Percentiles rank a stretch among this genome's conserved stretches.
Evolutionary conservation across 2,329 filamentous ascomycete species (phyloP).

Genomic region (Botrytis cinerea): DNA sequence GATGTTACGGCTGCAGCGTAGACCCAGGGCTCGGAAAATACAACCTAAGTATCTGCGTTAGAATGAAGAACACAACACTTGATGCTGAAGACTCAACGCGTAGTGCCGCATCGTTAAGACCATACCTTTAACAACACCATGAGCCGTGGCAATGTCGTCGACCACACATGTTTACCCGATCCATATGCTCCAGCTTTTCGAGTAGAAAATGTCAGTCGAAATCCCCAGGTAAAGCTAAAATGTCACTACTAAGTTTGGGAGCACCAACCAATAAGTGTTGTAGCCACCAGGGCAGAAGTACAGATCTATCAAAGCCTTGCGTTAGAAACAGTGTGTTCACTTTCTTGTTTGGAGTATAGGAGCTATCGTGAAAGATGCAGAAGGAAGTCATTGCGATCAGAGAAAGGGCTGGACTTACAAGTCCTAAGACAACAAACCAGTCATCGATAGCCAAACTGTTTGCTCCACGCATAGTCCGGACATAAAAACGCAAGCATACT

Average conservation of each 20-base stretch:
- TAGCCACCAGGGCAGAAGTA: conserved; percentile 8
- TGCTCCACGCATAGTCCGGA: conserved; percentile 5
- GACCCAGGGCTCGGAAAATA: conserved; percentile 16
- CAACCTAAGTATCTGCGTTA: conserved; percentile 11
- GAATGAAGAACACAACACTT: neutral
- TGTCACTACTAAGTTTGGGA: neutral
- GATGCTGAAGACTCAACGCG: neutral
- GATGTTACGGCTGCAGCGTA: conserved; percentile 20
- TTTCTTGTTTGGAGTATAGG: neutral
- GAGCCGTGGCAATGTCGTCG: conserved; percentile 18
- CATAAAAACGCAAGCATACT: conserved; percentile 17
- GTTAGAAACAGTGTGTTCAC: conserved; percentile 7
- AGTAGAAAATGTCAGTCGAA: conserved; percentile 1
- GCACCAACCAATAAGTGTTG: conserved; percentile 16
- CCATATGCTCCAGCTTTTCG: conserved; percentile 19
- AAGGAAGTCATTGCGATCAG: neutral
- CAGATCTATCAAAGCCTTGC: neutral
- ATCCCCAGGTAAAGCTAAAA: neutral
- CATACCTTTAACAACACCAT: conserved; percentile 13
- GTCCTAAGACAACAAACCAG: conserved; percentile 13
- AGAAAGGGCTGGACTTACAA: conserved; percentile 9
- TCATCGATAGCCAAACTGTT: conserved; percentile 19
- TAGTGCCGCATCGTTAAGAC: neutral
- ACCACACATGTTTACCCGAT: conserved; percentile 14
- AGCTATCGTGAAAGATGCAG: neutral